A percentile compares a stretch with the other conserved stretches of the same genome.
Evolutionary conservation across 352 stramenopile genomes (phyloP).

Genomic region (Globisporangium mamillatum): DNA sequence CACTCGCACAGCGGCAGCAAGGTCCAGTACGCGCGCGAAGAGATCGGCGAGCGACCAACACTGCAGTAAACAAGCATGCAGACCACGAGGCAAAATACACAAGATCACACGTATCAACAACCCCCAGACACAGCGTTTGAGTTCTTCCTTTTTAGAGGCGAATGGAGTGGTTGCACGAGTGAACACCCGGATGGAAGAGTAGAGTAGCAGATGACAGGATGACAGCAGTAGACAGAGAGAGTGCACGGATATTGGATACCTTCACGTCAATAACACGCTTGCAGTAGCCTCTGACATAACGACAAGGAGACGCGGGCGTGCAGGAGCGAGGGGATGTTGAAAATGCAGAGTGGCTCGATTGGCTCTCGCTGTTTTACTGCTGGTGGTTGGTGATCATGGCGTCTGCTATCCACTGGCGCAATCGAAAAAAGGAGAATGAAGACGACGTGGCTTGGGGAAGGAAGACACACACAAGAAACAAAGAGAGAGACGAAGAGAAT

Average conservation of each 20-base stretch:
- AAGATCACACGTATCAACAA: not conserved
- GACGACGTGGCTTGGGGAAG: not conserved
- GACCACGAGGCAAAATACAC: not conserved
- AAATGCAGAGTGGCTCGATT: not conserved
- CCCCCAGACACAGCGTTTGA: not conserved
- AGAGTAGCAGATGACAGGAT: too few relatives aligned
- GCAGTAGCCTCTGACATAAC: not conserved
- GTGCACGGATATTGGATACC: not conserved
- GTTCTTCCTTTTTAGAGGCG: not conserved
- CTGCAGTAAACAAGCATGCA: constrained; percentile 28
- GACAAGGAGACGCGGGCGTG: not conserved
- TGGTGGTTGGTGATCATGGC: not conserved
- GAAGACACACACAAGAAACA: not conserved
- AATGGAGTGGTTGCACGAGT: not conserved
- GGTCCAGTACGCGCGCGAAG: constrained; percentile 50
- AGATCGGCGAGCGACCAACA: constrained; percentile 60
- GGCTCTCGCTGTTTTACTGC: not conserved
- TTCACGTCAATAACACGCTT: too few relatives aligned
- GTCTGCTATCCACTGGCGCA: not conserved
- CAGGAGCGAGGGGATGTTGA: not conserved
- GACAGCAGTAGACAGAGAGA: not conserved
- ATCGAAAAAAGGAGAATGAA: not conserved
- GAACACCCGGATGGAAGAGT: not conserved
- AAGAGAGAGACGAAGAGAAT: not conserved
- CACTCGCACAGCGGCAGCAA: constrained; percentile 40